Evolutionary conservation across 495 filamentous ascomycete species (phyloP), one percentile per base, ranked within the genome.

Genomic region (Penicillium maclennaniae): DNA sequence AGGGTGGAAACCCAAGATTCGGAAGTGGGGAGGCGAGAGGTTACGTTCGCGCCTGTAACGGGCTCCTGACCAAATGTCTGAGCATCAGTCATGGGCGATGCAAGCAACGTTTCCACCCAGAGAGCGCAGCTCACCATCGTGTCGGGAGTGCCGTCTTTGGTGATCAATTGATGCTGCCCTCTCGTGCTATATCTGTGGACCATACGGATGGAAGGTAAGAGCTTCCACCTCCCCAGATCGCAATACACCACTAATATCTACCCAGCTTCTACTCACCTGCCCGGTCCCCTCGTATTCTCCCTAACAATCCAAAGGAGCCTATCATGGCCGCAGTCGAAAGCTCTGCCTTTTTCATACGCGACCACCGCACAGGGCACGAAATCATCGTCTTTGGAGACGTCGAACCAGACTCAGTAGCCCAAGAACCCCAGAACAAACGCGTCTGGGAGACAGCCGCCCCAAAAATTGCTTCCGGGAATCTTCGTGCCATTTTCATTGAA

Each of bases 311-410:
- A 17, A 67, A 57, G 39, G 67, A 67, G 27, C 55, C 61, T 45
- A 31, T 49, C 6, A 60, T 57, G 79, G 78, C 54, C 64, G 73
- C 65, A 59, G 43, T 92, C 43, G 91, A 98, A 65, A 92, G 87
- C 64, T 90, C 89, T 3, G 93, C 88, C 0, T 98, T 88, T 67
- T 97, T 98, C 69, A 83, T 98, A 54, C 87, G 88, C 15, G 85
- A 91, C 47, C 74, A 84, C 16, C 53, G 68, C 1, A 86, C 82
- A 0, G 81, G 84, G 2, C 75, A 76, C 39, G 91, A 96, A 70
- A 80, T 97, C 21, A 82, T 98, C 41, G 85, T 98, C 51, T 97
- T 96, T 64, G 93, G 93, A 38, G 93, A 98, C 60, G 86, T 97
- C 34, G 93, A 98, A 63, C 92, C 93, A 8, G 93, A 98, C 65